These are phyloP conservation scores for Teunomyces panamensis DNA, from an alignment of 805 yeast genomes.

Conservation along the genomic window DNA sequence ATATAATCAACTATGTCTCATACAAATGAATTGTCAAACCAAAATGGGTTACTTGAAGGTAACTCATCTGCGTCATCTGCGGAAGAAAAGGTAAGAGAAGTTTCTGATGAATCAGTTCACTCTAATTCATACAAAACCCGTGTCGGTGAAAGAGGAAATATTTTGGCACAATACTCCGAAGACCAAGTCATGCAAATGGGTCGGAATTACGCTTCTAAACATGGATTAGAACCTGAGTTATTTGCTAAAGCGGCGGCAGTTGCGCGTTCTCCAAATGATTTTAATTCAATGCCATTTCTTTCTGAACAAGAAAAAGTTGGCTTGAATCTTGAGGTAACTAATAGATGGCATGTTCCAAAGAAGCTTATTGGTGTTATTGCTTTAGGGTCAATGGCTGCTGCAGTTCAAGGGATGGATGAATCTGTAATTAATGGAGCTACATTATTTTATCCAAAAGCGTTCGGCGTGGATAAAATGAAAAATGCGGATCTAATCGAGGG, in stretches of 20 bases:
- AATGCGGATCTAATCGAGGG: slow-evolving; percentile 59
- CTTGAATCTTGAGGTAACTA: slow-evolving; percentile 46
- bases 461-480: slow-evolving; percentile 44
- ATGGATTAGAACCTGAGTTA: slow-evolving; percentile 54
- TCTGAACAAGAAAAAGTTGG: slow-evolving; percentile 44
- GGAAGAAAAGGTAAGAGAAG: slow-evolving; percentile 10
- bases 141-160: slow-evolving; percentile 36
- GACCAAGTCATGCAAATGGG: slow-evolving; percentile 70
- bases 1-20: background rate
- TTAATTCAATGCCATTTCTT: slow-evolving; percentile 53
- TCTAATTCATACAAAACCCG: slow-evolving; percentile 19
- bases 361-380: slow-evolving; percentile 53
- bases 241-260: slow-evolving; percentile 60
- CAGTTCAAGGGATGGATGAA: slow-evolving; percentile 77
- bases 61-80: slow-evolving; percentile 10
- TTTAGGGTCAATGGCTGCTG: slow-evolving; percentile 64
- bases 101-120: slow-evolving; percentile 17
- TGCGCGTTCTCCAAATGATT: slow-evolving; percentile 56
- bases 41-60: slow-evolving; percentile 12
- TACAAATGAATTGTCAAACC: background rate
- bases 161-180: slow-evolving; percentile 55
- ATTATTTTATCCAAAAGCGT: slow-evolving; percentile 51
- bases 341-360: slow-evolving; percentile 42
- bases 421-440: slow-evolving; percentile 69
- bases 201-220: slow-evolving; percentile 56